A percentile compares a stretch with the other conserved stretches of the same genome.
These are phyloP conservation scores for Lactifluus hygrophoroides DNA, from an alignment of 768 basidiomycete species.

Conservation along the genomic window DNA sequence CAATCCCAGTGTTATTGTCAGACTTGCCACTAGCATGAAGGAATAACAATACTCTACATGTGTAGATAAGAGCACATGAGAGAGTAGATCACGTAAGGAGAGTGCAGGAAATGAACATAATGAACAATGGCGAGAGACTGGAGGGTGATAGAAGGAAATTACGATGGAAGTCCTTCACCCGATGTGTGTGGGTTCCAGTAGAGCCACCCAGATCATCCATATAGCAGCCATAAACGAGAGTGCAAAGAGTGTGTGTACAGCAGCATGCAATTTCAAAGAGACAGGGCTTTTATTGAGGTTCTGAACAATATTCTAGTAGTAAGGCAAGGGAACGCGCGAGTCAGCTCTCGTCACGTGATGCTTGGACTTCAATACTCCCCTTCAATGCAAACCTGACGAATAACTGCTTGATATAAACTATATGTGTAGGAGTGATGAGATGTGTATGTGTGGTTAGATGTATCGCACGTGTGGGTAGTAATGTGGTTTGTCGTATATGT, in stretches of 20 bases:
- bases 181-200: slow-evolving; percentile 62
- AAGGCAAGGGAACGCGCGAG: no score
- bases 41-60: slow-evolving; percentile 3
- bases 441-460: no score
- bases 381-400: no score
- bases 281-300: slow-evolving; percentile 68
- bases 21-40: background rate
- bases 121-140: no score
- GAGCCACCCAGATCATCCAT: slow-evolving; percentile 50
- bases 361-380: no score
- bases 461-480: no score
- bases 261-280: slow-evolving; percentile 57
- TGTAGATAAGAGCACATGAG: background rate
- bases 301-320: no score
- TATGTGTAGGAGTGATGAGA: no score
- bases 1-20: background rate
- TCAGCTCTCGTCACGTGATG: no score
- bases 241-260: slow-evolving; percentile 39
- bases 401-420: no score
- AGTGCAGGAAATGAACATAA: background rate
- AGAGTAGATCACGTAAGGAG: background rate
- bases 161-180: slow-evolving; percentile 74
- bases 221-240: slow-evolving; percentile 47
- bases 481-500: no score
- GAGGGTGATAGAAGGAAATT: slow-evolving; percentile 23